Percentiles rank a stretch among this genome's conserved stretches.
Conservation (phyloP, 768 basidiomycete genomes). For the Mycena sanguinolenta region DNA sequence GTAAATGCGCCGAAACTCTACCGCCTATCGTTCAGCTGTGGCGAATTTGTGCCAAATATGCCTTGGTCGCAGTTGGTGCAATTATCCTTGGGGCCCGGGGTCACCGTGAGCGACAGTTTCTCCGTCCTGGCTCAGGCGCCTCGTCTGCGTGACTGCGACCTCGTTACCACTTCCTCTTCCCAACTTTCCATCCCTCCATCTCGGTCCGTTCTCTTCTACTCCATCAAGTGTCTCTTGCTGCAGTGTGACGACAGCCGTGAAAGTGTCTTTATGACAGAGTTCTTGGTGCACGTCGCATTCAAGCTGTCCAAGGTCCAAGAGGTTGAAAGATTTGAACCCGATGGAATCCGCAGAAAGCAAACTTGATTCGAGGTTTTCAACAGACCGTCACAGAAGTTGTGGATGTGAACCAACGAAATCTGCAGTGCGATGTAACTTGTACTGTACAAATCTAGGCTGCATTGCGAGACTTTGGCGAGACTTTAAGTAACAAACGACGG, state of each 20-base stretch:
- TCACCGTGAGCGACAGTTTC: neutral
- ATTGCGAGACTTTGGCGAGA: too few species aligned
- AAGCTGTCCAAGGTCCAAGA: too few species aligned
- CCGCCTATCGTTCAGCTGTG: neutral
- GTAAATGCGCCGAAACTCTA: conserved; percentile 5
- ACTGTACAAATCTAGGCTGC: too few species aligned
- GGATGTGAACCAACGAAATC: too few species aligned
- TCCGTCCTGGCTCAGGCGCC: neutral
- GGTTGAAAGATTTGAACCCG: too few species aligned
- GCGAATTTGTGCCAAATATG: neutral
- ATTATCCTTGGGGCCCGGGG: neutral
- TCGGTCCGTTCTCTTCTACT: neutral
- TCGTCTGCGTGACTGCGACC: neutral
- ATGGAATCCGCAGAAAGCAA: too few species aligned
- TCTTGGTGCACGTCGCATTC: conserved; percentile 9
- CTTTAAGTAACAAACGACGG: too few species aligned
- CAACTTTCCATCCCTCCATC: neutral
- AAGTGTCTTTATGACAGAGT: neutral
- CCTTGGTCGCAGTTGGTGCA: conserved; percentile 12
- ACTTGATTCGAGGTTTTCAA: too few species aligned
- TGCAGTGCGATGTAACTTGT: too few species aligned
- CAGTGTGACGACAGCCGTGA: neutral
- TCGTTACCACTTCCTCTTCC: neutral
- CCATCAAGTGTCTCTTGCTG: conserved; percentile 5
- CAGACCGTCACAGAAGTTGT: too few species aligned